These are phyloP conservation scores for Cardamine occulta DNA, from an alignment of 345 rosid species.

Conservation along the genomic window DNA sequence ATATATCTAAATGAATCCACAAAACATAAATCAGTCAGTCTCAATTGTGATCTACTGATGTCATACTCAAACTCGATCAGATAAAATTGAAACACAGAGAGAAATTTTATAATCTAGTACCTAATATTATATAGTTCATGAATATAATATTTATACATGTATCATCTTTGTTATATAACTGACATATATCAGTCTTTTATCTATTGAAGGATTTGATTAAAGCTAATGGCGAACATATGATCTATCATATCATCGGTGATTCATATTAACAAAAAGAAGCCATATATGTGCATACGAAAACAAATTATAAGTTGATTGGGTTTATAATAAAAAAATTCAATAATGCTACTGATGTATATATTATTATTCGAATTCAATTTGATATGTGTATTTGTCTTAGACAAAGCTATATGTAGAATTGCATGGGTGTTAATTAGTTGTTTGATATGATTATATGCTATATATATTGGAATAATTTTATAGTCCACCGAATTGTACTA, in stretches of 20 bases:
- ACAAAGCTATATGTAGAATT: neutral
- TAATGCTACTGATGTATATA: neutral
- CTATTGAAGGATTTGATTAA: neutral
- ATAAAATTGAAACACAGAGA: neutral
- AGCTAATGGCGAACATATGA: neutral
- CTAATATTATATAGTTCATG: neutral
- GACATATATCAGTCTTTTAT: neutral
- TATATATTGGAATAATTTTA: neutral
- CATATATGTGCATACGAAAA: neutral
- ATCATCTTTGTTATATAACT: no score
- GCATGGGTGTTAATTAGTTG: slow-evolving; percentile 6
- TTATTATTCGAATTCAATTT: neutral
- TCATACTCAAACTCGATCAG: neutral
- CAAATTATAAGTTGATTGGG: neutral
- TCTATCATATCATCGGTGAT: neutral
- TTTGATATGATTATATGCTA: neutral
- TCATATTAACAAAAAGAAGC: neutral
- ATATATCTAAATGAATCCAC: neutral
- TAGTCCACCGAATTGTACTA: slow-evolving; percentile 9
- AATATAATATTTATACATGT: neutral
- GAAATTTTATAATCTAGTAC: neutral
- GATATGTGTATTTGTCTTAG: neutral
- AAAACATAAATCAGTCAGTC: neutral
- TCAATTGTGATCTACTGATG: neutral
- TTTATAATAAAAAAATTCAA: neutral